A percentile compares a stretch with the other conserved stretches of the same genome.
phyloP scores from a whole-genome alignment of 345 rosid genomes.

The Dipteronia dyeriana region DNA sequence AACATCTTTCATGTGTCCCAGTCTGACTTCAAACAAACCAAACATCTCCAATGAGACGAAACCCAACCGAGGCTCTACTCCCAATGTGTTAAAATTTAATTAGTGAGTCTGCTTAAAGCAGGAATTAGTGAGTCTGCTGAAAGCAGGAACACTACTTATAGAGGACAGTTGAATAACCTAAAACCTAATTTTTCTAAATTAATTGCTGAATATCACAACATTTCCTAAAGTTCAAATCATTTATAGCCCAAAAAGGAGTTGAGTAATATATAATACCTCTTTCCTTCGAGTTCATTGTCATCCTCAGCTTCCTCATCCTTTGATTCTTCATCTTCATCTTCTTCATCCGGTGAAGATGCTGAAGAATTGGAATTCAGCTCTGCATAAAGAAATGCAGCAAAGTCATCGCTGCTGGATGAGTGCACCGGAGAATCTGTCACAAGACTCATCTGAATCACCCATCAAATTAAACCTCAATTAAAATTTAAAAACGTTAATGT shows the following conservation, averaged over 20 bases:
- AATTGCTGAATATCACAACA: neutral
- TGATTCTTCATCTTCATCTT: slow-evolving; percentile 21
- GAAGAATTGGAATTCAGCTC: slow-evolving; percentile 48
- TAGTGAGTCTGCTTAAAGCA: neutral
- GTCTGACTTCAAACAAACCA: neutral
- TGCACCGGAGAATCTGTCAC: slow-evolving; percentile 75
- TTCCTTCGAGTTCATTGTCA: slow-evolving; percentile 31
- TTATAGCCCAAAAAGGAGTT: neutral
- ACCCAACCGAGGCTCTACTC: neutral
- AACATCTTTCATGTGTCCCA: neutral
- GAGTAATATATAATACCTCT: slow-evolving; percentile 26
- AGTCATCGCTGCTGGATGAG: slow-evolving; percentile 83
- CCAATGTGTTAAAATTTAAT: neutral
- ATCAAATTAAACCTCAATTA: neutral
- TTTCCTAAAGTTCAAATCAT: no score
- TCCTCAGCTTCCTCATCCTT: slow-evolving; percentile 7
- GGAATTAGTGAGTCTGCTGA: neutral
- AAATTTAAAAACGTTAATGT: neutral
- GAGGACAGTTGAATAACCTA: neutral
- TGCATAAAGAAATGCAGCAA: slow-evolving; percentile 65
- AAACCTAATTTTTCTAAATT: neutral
- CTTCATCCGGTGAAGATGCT: slow-evolving; percentile 43
- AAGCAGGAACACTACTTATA: neutral
- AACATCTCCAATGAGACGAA: neutral
- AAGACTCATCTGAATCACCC: slow-evolving; percentile 63